phyloP scores from a whole-genome alignment of 2,329 filamentous ascomycete genomes.

The Tolypocladium inflatum region DNA sequence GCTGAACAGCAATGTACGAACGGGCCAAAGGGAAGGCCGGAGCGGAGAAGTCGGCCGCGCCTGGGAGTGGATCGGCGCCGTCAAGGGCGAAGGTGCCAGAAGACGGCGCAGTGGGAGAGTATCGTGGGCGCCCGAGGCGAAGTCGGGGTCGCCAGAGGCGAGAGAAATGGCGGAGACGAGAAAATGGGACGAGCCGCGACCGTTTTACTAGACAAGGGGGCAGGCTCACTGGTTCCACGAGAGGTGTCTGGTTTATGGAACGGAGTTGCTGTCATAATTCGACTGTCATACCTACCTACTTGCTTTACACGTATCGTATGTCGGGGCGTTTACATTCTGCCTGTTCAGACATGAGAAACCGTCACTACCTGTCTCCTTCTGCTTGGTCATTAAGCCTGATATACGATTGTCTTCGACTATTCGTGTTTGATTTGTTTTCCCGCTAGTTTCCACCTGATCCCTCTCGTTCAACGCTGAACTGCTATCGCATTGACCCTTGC shows the following conservation, averaged over 20 bases:
- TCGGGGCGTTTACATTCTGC: neutral
- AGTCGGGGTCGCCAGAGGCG: conserved; percentile 19
- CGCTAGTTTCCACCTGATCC: neutral
- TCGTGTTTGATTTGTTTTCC: too few species aligned
- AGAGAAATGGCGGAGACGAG: conserved; percentile 16
- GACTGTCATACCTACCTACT: neutral
- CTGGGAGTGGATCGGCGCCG: conserved; percentile 62
- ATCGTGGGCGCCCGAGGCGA: conserved; percentile 32
- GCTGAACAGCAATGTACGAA: conserved; percentile 85
- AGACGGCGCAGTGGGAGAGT: conserved; percentile 43
- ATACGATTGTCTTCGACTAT: neutral
- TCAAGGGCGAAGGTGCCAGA: conserved; percentile 32
- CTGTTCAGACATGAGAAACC: neutral
- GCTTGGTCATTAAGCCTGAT: neutral
- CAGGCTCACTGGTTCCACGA: neutral
- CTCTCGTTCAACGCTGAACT: neutral
- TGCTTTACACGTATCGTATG: neutral
- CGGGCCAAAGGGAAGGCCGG: conserved; percentile 55
- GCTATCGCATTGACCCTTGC: neutral
- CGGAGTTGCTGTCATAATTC: neutral
- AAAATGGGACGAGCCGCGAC: conserved; percentile 33
- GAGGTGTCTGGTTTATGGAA: neutral
- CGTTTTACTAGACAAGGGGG: conserved; percentile 24
- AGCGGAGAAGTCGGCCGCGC: conserved; percentile 57
- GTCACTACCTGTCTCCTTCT: neutral